Evolutionary conservation across 345 rosid species (phyloP).

Genomic region (Populus nigra): DNA sequence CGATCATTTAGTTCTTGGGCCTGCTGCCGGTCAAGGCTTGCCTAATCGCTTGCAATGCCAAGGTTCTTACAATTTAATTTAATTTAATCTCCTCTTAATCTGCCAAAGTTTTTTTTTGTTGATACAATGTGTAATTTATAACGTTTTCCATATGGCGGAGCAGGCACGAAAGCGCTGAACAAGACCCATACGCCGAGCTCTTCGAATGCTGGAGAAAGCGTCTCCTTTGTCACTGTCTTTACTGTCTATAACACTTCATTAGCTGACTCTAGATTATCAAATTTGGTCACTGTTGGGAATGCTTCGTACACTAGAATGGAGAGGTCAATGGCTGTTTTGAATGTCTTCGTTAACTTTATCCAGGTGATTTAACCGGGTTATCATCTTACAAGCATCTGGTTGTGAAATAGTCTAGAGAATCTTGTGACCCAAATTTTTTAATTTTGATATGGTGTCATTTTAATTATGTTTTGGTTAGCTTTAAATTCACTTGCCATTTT

Average conservation of each 20-base stretch:
- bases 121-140: not conserved
- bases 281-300: conserved; percentile 65
- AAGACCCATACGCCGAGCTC: conserved; percentile 42
- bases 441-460: not conserved
- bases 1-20: conserved; percentile 72
- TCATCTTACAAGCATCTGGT: not conserved
- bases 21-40: conserved; percentile 77
- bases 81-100: not conserved
- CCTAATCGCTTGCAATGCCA: conserved; percentile 74
- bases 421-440: not conserved
- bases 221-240: conserved; percentile 74
- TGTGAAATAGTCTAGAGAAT: not conserved
- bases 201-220: conserved; percentile 35
- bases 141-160: not conserved
- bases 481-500: not conserved
- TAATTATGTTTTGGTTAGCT: not conserved
- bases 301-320: conserved; percentile 61
- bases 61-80: conserved; percentile 38
- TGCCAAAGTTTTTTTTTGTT: not conserved
- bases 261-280: conserved; percentile 38
- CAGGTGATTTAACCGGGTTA: conserved; percentile 39
- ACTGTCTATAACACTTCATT: conserved; percentile 53
- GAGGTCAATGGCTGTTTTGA: conserved; percentile 68
- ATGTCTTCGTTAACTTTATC: conserved; percentile 65
- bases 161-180: conserved; percentile 76